Percentiles rank a stretch among this genome's conserved stretches.
These are phyloP conservation scores for Tuber indicum DNA, from an alignment of 495 filamentous ascomycete genomes.

Conservation along the genomic window DNA sequence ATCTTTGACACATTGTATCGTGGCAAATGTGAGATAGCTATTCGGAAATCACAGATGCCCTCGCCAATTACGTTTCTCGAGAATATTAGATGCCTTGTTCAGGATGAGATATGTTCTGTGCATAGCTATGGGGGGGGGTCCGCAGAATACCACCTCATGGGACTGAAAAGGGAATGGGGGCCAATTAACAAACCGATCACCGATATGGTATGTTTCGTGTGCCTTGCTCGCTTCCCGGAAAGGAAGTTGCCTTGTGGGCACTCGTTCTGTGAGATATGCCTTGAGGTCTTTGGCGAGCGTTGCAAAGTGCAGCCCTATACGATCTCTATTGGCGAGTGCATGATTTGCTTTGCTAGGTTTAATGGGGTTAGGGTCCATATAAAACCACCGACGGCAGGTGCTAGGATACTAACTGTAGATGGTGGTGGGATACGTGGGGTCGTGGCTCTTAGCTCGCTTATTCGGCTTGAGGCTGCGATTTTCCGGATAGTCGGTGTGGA, in stretches of 20 bases:
- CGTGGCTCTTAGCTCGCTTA: slow-evolving; percentile 24
- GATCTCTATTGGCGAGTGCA: background rate
- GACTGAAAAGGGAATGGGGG: background rate
- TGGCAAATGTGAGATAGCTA: background rate
- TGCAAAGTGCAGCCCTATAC: background rate
- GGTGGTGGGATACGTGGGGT: slow-evolving; percentile 51
- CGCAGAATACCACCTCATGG: background rate
- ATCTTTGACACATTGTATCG: background rate
- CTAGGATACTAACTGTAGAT: slow-evolving; percentile 53
- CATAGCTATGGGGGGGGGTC: background rate
- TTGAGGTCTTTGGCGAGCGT: background rate
- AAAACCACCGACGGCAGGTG: slow-evolving; percentile 48
- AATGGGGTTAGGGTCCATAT: slow-evolving; percentile 33
- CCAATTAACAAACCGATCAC: background rate
- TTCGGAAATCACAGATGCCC: background rate
- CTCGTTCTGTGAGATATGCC: background rate
- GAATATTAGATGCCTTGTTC: background rate
- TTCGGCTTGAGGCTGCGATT: slow-evolving; percentile 21
- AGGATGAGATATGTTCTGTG: background rate
- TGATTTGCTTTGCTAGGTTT: background rate
- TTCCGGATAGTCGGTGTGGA: slow-evolving; percentile 7
- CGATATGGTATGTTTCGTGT: background rate
- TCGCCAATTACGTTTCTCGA: background rate
- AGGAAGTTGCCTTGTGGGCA: background rate
- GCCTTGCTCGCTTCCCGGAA: background rate